Evolutionary conservation across 2,329 filamentous ascomycete genomes (phyloP), one percentile per base, ranked within the genome.

Genomic region (Monilinia laxa): DNA sequence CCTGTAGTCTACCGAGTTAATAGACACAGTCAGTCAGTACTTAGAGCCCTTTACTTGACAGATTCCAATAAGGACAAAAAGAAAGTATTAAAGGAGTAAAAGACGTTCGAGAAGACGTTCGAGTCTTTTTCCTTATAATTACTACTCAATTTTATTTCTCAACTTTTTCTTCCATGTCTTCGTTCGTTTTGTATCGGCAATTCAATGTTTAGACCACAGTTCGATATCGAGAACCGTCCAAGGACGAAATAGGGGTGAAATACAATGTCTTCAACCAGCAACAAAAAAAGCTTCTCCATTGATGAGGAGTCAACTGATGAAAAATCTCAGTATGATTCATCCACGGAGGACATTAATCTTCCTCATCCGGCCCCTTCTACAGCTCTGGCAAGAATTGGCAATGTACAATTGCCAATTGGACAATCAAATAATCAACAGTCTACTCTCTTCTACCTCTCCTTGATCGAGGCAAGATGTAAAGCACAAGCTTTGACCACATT

Each of bases 401-500:
- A 63, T 47, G 60, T 64, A 25, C 69, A 67, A 49, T 53, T 69
- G 20, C 68, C 71, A 53, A 65, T 66, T 47, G 53, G 67, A 20
- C 69, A 70, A 59, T 68, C 70, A 31, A 62, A 54, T 11, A 67
- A 68, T 23, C 70, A 75, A 51, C 73, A 73, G 60, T 67, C 71
- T 18, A 68, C 45, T 53, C 56, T 75, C 4, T 73, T 75, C 35
- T 72, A 72, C 64, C 70, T 76, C n/a, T 73, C 74, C 52, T 66
- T 76, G 45, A 74, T 76, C 1, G 75, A 76, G 64, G 72, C 69
- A 35, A 63, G 72, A 62, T 76, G 75, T 49, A 73, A 68, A 40
- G 73, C 68, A 31, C 74, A 74, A 68, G 75, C 74, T 38, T 66
- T 67, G 25, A 68, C 64, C 9, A 60, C 66, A 4, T 38, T 75